These are phyloP conservation scores for Nematodospora anomalae DNA, from an alignment of 1,139 yeast genomes.

Conservation along the genomic window DNA sequence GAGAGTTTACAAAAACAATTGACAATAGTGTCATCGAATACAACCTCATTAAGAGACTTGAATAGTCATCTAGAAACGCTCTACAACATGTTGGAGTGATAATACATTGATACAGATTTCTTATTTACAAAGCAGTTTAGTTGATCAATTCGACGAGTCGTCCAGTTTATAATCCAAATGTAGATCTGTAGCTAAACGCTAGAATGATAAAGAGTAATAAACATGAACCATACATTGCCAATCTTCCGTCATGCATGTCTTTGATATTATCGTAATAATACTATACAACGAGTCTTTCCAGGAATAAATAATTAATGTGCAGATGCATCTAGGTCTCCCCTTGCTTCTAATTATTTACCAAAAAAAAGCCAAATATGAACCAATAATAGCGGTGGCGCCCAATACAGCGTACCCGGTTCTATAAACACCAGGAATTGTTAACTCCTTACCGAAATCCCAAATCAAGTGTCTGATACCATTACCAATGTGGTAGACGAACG, in stretches of 20 bases:
- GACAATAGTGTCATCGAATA: slow-evolving; percentile 3
- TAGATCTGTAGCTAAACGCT: too few species aligned
- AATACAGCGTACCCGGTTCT: slow-evolving; percentile 86
- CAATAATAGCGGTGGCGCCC: slow-evolving; percentile 66
- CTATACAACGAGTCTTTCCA: slow-evolving; percentile 3
- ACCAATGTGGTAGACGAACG: slow-evolving; percentile 81
- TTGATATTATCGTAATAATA: too few species aligned
- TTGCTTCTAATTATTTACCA: slow-evolving; percentile 12
- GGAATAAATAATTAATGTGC: slow-evolving; percentile 13
- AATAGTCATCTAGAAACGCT: slow-evolving; percentile 30
- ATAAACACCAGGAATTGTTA: slow-evolving; percentile 83
- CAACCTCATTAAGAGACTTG: slow-evolving; percentile 19
- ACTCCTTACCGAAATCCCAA: slow-evolving; percentile 86
- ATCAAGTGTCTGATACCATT: slow-evolving; percentile 91
- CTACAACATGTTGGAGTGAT: slow-evolving; percentile 25
- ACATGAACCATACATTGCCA: too few species aligned
- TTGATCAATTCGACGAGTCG: too few species aligned
- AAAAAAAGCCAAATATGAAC: slow-evolving; percentile 55
- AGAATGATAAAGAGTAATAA: too few species aligned
- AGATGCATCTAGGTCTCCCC: slow-evolving; percentile 1
- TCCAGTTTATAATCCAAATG: too few species aligned
- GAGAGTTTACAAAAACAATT: slow-evolving; percentile 21
- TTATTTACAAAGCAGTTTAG: too few species aligned
- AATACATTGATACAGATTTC: too few species aligned
- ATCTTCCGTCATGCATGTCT: too few species aligned